phyloP scores from a whole-genome alignment of 2,329 filamentous ascomycete species.

The Cadophora luteo-olivacea region DNA sequence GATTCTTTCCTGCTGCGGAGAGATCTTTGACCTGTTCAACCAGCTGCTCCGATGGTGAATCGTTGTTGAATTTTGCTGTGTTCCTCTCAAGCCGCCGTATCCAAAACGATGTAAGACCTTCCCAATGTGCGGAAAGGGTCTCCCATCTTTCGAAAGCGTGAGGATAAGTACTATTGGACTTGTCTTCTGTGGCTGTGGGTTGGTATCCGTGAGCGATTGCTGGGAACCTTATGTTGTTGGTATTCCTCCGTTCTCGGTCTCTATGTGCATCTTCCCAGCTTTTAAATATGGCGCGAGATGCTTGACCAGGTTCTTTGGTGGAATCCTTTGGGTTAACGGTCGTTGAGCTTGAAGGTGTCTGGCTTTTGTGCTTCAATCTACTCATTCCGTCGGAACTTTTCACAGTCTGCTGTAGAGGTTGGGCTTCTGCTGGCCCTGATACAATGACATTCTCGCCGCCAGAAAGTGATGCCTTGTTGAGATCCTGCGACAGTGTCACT shows the following conservation, averaged over 20 bases:
- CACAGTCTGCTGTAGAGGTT: not conserved
- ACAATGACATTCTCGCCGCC: not conserved
- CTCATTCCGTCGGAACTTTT: too few relatives aligned
- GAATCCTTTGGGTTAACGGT: not conserved
- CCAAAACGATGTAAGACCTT: slow-evolving; percentile 97
- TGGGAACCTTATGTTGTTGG: not conserved
- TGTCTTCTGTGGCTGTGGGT: not conserved
- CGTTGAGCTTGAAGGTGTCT: not conserved
- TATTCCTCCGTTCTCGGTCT: not conserved
- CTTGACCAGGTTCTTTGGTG: not conserved
- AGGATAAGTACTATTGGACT: slow-evolving; percentile 67
- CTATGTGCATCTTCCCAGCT: not conserved
- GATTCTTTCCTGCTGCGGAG: slow-evolving; percentile 92
- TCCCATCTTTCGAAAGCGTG: slow-evolving; percentile 99
- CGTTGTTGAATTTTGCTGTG: slow-evolving; percentile 79
- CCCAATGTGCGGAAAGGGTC: slow-evolving; percentile 95
- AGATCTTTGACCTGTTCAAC: slow-evolving; percentile 94
- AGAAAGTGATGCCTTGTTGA: not conserved
- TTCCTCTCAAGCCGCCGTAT: slow-evolving; percentile 92
- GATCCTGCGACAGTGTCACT: not conserved
- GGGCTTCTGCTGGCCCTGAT: not conserved
- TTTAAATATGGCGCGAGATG: not conserved
- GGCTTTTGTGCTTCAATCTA: not conserved
- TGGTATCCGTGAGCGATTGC: not conserved
- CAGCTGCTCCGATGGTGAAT: slow-evolving; percentile 85